phyloP scores from a whole-genome alignment of 129 eudicot species.

The Lactuca sativa region DNA sequence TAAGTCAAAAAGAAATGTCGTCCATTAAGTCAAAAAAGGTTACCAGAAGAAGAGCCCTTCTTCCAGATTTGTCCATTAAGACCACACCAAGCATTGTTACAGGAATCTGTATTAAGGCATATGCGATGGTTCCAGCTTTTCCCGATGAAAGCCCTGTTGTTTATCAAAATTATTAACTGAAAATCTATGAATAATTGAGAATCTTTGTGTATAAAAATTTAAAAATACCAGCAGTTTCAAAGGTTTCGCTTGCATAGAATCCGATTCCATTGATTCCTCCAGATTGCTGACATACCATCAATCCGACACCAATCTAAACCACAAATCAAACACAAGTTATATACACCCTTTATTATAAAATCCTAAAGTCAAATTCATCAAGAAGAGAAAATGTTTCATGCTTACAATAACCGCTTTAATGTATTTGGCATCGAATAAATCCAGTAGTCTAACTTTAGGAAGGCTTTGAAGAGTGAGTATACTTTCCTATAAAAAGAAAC shows the following conservation, averaged over 20 bases:
- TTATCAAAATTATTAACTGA: neutral
- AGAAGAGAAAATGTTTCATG: neutral
- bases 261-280: conserved; percentile 88
- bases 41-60: conserved; percentile 77
- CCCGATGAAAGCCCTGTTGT: conserved; percentile 66
- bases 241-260: conserved; percentile 74
- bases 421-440: conserved; percentile 58
- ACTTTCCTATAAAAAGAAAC: conserved; percentile 41
- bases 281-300: conserved; percentile 84
- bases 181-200: neutral
- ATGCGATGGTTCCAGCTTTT: conserved; percentile 63
- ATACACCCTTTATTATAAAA: neutral
- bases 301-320: conserved; percentile 81
- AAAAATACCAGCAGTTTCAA: conserved; percentile 63
- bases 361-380: neutral
- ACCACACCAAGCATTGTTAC: conserved; percentile 69
- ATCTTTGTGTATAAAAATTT: neutral
- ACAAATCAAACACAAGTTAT: neutral
- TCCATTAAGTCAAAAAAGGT: conserved; percentile 10
- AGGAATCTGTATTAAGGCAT: conserved; percentile 72
- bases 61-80: conserved; percentile 85
- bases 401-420: conserved; percentile 74
- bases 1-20: neutral
- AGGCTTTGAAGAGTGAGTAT: conserved; percentile 49
- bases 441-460: conserved; percentile 57